Evolutionary conservation across 331 rosid genomes (phyloP).

Genomic region (Acacia pycnantha): DNA sequence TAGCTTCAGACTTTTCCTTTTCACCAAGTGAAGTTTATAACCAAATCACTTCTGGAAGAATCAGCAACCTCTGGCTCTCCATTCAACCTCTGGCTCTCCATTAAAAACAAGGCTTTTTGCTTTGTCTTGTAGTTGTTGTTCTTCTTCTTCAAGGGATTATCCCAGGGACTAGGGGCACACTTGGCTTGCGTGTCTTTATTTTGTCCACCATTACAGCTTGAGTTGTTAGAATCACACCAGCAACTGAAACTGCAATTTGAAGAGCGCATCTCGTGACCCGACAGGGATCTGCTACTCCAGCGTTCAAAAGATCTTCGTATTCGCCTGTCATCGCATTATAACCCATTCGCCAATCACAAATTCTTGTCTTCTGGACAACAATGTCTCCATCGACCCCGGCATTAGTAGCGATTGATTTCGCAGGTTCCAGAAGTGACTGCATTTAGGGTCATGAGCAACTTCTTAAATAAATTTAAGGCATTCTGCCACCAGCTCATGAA

Average conservation of each 20-base stretch:
- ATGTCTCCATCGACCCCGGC: slow-evolving; percentile 88
- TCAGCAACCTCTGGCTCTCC: slow-evolving; percentile 16
- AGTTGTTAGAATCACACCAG: slow-evolving; percentile 79
- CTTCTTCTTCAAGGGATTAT: slow-evolving; percentile 49
- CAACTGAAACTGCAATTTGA: slow-evolving; percentile 82
- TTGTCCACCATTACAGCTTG: slow-evolving; percentile 88
- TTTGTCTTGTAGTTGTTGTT: neutral
- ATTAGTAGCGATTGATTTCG: slow-evolving; percentile 77
- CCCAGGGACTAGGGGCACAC: slow-evolving; percentile 71
- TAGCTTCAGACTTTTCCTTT: neutral
- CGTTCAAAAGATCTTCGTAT: slow-evolving; percentile 85
- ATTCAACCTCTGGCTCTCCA: slow-evolving; percentile 14
- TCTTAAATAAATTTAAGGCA: slow-evolving; percentile 3
- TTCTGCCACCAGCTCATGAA: slow-evolving; percentile 12
- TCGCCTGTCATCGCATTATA: slow-evolving; percentile 79
- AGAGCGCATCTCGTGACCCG: slow-evolving; percentile 91
- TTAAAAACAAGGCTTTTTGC: slow-evolving; percentile 2
- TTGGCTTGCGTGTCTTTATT: slow-evolving; percentile 56
- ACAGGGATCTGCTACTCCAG: slow-evolving; percentile 88
- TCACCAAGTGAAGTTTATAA: neutral
- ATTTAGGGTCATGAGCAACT: slow-evolving; percentile 22
- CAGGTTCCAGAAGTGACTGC: slow-evolving; percentile 93
- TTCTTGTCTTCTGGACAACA: slow-evolving; percentile 77
- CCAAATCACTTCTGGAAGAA: neutral
- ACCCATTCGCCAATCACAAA: slow-evolving; percentile 71